A percentile compares a stretch with the other conserved stretches of the same genome.
phyloP scores from a whole-genome alignment of 2,329 filamentous ascomycete species.

The Scleromitrula shiraiana region DNA sequence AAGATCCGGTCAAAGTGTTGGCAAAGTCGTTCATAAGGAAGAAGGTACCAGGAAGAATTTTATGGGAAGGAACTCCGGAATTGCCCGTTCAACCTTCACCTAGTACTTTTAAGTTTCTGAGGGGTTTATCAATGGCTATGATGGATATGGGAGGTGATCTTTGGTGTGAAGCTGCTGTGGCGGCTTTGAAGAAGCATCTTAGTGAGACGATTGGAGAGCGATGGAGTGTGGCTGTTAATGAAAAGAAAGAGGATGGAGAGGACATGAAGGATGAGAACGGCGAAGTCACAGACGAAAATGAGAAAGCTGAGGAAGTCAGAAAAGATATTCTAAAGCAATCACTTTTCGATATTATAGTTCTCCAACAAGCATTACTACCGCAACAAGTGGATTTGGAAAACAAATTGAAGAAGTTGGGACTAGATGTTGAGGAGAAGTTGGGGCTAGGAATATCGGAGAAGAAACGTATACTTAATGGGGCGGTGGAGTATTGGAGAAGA shows the following conservation, averaged over 20 bases:
- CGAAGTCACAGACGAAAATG: constrained; percentile 5
- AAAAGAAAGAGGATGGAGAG: constrained; percentile 15
- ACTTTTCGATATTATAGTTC: constrained; percentile 50
- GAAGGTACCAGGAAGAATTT: constrained; percentile 49
- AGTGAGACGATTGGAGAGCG: constrained; percentile 39
- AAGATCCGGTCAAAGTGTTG: constrained; percentile 42
- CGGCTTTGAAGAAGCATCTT: constrained; percentile 52
- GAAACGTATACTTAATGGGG: constrained; percentile 50
- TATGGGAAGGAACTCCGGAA: constrained; percentile 75
- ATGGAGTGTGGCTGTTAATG: constrained; percentile 28
- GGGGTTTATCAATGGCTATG: constrained; percentile 60
- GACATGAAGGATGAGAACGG: constrained; percentile 4
- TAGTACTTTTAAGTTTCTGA: constrained; percentile 62
- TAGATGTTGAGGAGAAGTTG: constrained; percentile 37
- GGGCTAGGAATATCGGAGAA: constrained; percentile 40
- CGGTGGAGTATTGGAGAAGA: constrained; percentile 74
- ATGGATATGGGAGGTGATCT: constrained; percentile 63
- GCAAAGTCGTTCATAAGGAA: constrained; percentile 36
- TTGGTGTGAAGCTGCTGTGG: constrained; percentile 66
- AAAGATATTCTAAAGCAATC: constrained; percentile 49
- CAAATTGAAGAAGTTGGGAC: constrained; percentile 37
- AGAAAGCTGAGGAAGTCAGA: constrained; percentile 9
- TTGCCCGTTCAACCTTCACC: constrained; percentile 75
- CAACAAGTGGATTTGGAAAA: constrained; percentile 31
- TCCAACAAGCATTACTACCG: constrained; percentile 43